Evolutionary conservation across 768 basidiomycete species (phyloP), one percentile per base, ranked within the genome.

Genomic region (Strobilomyces echinocephalus): DNA sequence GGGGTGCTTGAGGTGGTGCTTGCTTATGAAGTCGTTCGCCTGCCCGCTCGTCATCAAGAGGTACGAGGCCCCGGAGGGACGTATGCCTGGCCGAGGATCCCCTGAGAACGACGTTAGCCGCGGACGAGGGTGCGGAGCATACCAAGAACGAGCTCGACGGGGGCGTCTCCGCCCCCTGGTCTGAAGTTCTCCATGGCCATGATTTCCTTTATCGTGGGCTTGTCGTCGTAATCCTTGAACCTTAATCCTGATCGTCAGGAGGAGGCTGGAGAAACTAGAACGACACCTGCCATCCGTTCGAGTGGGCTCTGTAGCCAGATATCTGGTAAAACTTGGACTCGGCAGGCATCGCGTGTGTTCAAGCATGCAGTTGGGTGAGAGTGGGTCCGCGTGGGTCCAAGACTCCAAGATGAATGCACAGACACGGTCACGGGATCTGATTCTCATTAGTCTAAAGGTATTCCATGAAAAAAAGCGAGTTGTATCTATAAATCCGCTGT

Each of bases 81-180:
- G 73, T 21, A 81, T 73, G 14, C 79, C 80, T 81, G 18, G 44
- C 10, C 44, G 18, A 6, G 15, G 12, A 56, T 40, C 46, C 36
- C 44, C 36, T 11, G 16, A 14, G 26, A 21, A 10, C 10, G 36
- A 28, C 8, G 15, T 36, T 1, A 0, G 30, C 30, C 4, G 30
- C 30, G 30, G 10, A 14, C 8, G 5, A 10, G 18, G 20, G 8
- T 1, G 16, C 3, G 35, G 18, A 18, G 30, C 42, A 20, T 56
- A 80, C 79, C 79, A 33, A 80, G 63, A 28, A 78, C 59, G 10
- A 80, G 69, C 49, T 79, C 78, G 9, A 78, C 36, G 1, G 69
- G 65, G 6, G 67, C 28, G 10, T 61, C 58, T n/a, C 28, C 30
- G 1, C 65, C 68, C 2, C 59, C 53, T 0, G 68, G 56, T 31